phyloP scores from a whole-genome alignment of 2,329 filamentous ascomycete genomes.

The Cercospora sp. region DNA sequence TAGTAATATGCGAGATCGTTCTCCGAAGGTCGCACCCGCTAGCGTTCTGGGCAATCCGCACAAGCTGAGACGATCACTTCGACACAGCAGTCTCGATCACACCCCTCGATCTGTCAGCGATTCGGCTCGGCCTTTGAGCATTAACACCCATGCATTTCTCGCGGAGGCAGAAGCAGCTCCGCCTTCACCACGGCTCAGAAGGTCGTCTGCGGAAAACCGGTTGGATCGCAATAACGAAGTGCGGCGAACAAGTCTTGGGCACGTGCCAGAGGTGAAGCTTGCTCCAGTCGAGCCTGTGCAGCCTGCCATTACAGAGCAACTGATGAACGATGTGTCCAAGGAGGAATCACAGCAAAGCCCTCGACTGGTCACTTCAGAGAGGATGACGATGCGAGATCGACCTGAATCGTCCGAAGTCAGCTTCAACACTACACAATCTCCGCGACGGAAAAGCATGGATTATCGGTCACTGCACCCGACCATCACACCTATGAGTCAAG shows the following conservation, averaged over 20 bases:
- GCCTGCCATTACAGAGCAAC: conserved; percentile 4
- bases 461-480: conserved; percentile 28
- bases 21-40: conserved; percentile 16
- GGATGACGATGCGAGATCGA: conserved; percentile 12
- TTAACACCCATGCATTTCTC: conserved; percentile 10
- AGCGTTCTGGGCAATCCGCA: conserved; percentile 21
- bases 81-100: conserved; percentile 21
- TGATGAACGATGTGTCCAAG: conserved; percentile 12
- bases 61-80: conserved; percentile 23
- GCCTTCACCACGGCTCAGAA: conserved; percentile 22
- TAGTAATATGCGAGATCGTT: conserved; percentile 15
- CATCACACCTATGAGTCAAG: conserved; percentile 31
- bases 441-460: conserved; percentile 30
- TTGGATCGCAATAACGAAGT: conserved; percentile 26
- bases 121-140: conserved; percentile 17
- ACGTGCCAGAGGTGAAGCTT: conserved; percentile 18
- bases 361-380: conserved; percentile 1
- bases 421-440: conserved; percentile 21
- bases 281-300: neutral
- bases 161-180: neutral
- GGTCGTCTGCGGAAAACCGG: conserved; percentile 25
- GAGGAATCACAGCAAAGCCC: conserved; percentile 3
- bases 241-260: conserved; percentile 25
- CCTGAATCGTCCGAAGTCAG: conserved; percentile 23
- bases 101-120: conserved; percentile 18